Conservation (phyloP, 257 asterid genomes). For the Gentiana straminea region DNA sequence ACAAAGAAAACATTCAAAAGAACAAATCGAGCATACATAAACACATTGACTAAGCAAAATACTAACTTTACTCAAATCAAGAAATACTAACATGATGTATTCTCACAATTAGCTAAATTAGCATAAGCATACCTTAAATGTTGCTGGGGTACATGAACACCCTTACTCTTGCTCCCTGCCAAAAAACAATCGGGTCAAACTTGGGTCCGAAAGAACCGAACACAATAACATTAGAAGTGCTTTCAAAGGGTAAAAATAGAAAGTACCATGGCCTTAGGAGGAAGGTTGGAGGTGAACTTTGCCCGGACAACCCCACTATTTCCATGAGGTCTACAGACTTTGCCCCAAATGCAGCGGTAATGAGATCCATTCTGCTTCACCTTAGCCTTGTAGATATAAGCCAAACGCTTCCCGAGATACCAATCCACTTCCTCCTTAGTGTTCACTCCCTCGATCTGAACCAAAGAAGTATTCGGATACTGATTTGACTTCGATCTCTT, state of each 20-base stretch:
- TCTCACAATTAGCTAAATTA: too few relatives aligned
- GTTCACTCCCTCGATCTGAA: not conserved
- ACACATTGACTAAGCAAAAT: too few relatives aligned
- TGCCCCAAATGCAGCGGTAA: slow-evolving; percentile 93
- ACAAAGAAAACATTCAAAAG: too few relatives aligned
- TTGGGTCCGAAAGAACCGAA: not conserved
- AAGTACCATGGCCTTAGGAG: slow-evolving; percentile 63
- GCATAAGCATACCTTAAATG: slow-evolving; percentile 25
- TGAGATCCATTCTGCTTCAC: slow-evolving; percentile 74
- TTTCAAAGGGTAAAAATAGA: not conserved
- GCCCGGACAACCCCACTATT: slow-evolving; percentile 87
- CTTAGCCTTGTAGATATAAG: slow-evolving; percentile 87
- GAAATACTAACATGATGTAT: too few relatives aligned
- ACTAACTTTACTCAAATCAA: too few relatives aligned
- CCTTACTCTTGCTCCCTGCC: slow-evolving; percentile 57
- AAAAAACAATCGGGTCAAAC: not conserved
- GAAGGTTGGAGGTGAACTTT: slow-evolving; percentile 60
- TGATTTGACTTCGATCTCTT: too few relatives aligned
- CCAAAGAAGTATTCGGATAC: too few relatives aligned
- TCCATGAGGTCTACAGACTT: slow-evolving; percentile 75
- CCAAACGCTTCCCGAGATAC: slow-evolving; percentile 79
- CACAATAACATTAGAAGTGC: not conserved
- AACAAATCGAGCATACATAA: too few relatives aligned
- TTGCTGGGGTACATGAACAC: slow-evolving; percentile 74
- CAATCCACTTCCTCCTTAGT: slow-evolving; percentile 81